Evolutionary conservation across 164 flowering plant species (phyloP), one percentile per base, ranked within the genome.

Genomic region (Taxillus chinensis): DNA sequence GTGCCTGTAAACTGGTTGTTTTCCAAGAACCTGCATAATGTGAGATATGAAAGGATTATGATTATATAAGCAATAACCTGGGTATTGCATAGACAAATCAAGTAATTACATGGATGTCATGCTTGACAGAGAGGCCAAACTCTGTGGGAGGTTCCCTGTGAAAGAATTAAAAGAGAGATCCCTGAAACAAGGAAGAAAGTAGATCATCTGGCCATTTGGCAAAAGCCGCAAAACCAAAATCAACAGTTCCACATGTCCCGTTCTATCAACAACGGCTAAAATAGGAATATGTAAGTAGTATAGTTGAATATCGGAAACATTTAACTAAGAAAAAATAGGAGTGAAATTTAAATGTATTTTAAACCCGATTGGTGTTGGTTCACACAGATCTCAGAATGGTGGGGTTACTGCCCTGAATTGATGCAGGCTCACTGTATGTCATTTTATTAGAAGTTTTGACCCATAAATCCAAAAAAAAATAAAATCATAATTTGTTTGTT

Each of bases 1-100:
- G 84, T 59, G 52, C 98, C 98, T 2, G 92, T 80, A 60, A 90
- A 79, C 70, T 86, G 96, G 73, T 92, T 92, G 77, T 82, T 86
- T 68, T 92, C 87, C 80, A 93, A 76, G 69, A 80, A 83, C 86
- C 98, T 93, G 76, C 60, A 71, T 2, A 65, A 68, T 27, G 41
- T 62, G 45, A 52, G 61, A 65, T 11, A 49, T 62, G 45, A 61
- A 14, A 54, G 60, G 39, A 7, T 55, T 65, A 12, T 15, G n/a
- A 70, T 14, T 14, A 8, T 51, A 38, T 39, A 46, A 48, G 12
- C 9, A 11, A 8, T 48, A 48, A 0, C 3, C 58, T 27, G 45
- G 53, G 39, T 13, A 48, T 16, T 45, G 60, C 40, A 60, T 6
- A 65, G 27, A 57, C 64, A 49, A 15, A 43, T 62, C 3, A 11